Base-by-base conservation (phyloP, 179 eudicot species). In the Nepenthes alata region DNA sequence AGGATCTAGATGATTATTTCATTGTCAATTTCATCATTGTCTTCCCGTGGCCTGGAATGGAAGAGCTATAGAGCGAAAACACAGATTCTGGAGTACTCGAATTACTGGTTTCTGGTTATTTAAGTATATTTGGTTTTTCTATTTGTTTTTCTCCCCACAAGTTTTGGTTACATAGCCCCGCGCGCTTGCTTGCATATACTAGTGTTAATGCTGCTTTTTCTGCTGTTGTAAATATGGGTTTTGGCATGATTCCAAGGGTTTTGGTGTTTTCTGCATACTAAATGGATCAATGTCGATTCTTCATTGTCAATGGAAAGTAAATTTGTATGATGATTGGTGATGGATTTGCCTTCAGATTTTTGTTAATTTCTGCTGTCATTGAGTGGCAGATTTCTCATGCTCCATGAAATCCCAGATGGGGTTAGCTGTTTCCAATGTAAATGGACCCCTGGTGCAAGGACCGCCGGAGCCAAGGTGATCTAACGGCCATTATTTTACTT, bases 171-270 rank as follows among this genome's bases (percentile, higher is more conserved):
- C 37, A 34, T 45, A 65, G 63, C 37, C 25, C 50, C 47, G 58
- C 44, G 49, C 44, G 49, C 61, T 16, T 35, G 44, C 55, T 44
- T 11, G 11, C 38, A 61, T 59, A 37, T 41, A 53, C 35, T 53
- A 11, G 13, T 52, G 15, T 52, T n/a, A 12, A 16, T 12, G 14
- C 53, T 61, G 55, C 35, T 50, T 62, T 61, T 66, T 13, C 36
- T 39, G 37, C 38, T 61, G 5, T 59, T 75, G 73, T 72, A 69
- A 65, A 61, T 67, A 61, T 37, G 67, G 70, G 66, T 54, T 66
- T 25, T 25, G 25, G 76, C 60, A 70, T 61, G 72, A 52, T 70
- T 71, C 70, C 61, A 56, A 70, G 59, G 69, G 59, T 67, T 74
- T 73, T 49, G 52, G 75, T 25, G 60, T 58, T 70, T 58, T 63